Conservation (phyloP, 345 rosid species). For the Lepidium aucheri region DNA sequence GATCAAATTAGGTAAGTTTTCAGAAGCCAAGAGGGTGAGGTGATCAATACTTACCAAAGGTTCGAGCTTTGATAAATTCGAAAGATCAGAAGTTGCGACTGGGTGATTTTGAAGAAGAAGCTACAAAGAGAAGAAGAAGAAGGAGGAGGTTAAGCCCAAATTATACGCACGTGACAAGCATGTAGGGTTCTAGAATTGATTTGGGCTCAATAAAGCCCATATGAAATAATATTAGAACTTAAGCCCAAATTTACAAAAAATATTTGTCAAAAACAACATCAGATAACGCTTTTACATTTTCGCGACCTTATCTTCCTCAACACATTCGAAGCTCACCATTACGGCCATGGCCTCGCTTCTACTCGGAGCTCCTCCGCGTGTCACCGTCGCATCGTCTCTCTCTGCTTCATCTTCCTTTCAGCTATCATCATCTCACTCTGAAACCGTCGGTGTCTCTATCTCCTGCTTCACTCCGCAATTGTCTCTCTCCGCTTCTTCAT, state of each 20-base stretch:
- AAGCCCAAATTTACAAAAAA: neutral
- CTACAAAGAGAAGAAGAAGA: neutral
- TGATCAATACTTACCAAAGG: neutral
- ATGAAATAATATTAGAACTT: neutral
- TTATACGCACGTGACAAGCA: conserved; percentile 24
- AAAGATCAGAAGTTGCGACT: neutral
- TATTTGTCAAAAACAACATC: too few relatives aligned
- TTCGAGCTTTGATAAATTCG: neutral
- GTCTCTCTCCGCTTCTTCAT: conserved; percentile 29
- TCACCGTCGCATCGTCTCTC: conserved; percentile 17
- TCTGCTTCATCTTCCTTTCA: conserved; percentile 6
- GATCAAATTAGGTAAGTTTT: neutral
- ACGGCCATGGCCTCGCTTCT: conserved; percentile 50
- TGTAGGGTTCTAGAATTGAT: conserved; percentile 5
- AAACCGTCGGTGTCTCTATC: conserved; percentile 38
- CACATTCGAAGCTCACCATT: neutral
- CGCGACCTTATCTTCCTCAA: conserved; percentile 18
- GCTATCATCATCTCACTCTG: conserved; percentile 45
- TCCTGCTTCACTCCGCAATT: conserved; percentile 19
- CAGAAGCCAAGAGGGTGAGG: neutral
- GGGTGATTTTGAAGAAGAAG: neutral
- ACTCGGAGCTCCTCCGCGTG: conserved; percentile 39
- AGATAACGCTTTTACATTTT: neutral
- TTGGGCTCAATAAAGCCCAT: conserved; percentile 9
- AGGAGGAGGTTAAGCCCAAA: too few relatives aligned